phyloP scores from a whole-genome alignment of 805 yeast species.

The Myxozyma sirexii region DNA sequence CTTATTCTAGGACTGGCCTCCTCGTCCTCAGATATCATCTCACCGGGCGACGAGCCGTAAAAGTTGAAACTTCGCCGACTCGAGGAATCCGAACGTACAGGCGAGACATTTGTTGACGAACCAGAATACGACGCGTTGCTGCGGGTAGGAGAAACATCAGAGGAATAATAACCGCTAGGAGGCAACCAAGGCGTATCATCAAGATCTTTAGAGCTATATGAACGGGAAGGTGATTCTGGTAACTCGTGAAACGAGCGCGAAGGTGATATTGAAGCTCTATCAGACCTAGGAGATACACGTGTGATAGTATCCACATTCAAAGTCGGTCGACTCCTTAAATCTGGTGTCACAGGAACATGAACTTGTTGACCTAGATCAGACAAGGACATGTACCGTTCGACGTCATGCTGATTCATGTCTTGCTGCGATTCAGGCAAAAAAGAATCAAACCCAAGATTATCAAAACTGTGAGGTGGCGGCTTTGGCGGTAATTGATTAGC shows the following conservation, averaged over 20 bases:
- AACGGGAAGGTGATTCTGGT: background rate
- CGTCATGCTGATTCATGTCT: background rate
- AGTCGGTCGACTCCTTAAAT: background rate
- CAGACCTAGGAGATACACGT: background rate
- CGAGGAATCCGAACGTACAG: background rate
- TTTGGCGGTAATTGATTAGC: background rate
- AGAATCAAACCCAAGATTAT: background rate
- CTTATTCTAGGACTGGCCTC: background rate
- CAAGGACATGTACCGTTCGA: background rate
- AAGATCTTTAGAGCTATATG: background rate
- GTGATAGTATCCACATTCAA: background rate
- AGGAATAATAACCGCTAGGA: background rate
- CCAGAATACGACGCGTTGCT: background rate
- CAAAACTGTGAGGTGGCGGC: slow-evolving; percentile 2
- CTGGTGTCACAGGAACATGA: background rate
- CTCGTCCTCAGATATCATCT: slow-evolving; percentile 5
- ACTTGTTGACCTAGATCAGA: background rate
- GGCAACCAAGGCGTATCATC: background rate
- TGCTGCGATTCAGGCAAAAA: background rate
- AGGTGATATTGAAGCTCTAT: background rate
- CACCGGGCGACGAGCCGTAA: slow-evolving; percentile 7
- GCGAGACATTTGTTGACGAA: background rate
- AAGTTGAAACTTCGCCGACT: background rate
- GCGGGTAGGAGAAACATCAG: slow-evolving; percentile 2
- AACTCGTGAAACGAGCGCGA: background rate